Evolutionary conservation across 2,329 filamentous ascomycete genomes (phyloP).

Genomic region (Phoma herbarum): DNA sequence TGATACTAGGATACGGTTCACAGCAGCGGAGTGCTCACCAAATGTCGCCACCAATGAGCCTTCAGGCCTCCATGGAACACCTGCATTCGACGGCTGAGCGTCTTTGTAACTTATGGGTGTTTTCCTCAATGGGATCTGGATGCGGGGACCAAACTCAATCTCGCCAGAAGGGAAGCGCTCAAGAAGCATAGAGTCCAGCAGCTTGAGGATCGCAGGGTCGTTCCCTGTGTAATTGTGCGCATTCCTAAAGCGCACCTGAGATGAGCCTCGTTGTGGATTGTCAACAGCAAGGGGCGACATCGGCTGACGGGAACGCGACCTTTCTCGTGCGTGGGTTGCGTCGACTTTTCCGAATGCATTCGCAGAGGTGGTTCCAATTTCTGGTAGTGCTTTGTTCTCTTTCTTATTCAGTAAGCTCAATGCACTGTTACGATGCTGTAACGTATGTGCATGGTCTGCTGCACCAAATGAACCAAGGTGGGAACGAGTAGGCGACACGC

Average conservation of each 20-base stretch:
- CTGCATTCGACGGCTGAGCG: constrained; percentile 56
- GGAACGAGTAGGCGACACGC: constrained; percentile 39
- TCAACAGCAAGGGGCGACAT: constrained; percentile 44
- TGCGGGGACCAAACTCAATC: constrained; percentile 78
- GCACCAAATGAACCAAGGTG: constrained; percentile 43
- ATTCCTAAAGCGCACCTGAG: constrained; percentile 62
- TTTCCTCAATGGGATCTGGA: constrained; percentile 70
- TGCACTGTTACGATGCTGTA: constrained; percentile 63
- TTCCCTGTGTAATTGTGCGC: constrained; percentile 88
- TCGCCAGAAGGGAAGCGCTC: constrained; percentile 69
- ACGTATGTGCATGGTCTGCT: constrained; percentile 46
- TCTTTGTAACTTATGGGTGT: constrained; percentile 63
- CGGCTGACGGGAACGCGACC: constrained; percentile 40
- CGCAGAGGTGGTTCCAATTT: constrained; percentile 69
- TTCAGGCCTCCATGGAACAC: constrained; percentile 81
- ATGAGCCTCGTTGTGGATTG: constrained; percentile 41
- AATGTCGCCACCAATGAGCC: constrained; percentile 88
- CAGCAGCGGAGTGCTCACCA: constrained; percentile 81
- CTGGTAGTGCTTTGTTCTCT: constrained; percentile 69
- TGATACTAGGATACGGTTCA: constrained; percentile 82
- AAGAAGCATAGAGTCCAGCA: constrained; percentile 85
- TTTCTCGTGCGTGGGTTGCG: constrained; percentile 52
- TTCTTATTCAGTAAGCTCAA: constrained; percentile 68
- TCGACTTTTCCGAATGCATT: constrained; percentile 73
- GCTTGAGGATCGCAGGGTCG: constrained; percentile 67